A percentile compares a stretch with the other conserved stretches of the same genome.
phyloP scores from a whole-genome alignment of 2,329 filamentous ascomycete genomes.

The Apiospora malaysiana region DNA sequence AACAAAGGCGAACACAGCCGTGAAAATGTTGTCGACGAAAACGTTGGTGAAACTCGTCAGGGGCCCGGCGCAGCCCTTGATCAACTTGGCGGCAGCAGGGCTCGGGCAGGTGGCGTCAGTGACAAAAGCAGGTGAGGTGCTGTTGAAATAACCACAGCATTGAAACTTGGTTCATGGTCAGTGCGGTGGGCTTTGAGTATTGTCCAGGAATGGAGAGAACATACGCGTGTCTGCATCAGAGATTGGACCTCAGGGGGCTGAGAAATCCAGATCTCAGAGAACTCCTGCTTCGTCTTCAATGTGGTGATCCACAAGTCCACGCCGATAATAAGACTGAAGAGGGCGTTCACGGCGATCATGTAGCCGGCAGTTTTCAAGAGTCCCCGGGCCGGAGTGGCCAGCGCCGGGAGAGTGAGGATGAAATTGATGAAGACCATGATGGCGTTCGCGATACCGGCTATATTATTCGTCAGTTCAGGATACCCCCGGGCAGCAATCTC shows the following conservation, averaged over 20 bases:
- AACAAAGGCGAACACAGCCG: constrained; percentile 79
- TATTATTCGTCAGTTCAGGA: constrained; percentile 17
- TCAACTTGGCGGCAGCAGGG: constrained; percentile 71
- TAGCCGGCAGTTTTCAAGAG: constrained; percentile 75
- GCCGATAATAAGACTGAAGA: constrained; percentile 71
- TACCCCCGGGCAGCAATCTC: constrained; percentile 6
- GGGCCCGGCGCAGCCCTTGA: constrained; percentile 71
- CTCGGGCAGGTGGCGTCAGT: constrained; percentile 72
- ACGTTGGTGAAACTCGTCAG: constrained; percentile 73
- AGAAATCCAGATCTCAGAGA: constrained; percentile 64
- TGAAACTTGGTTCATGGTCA: constrained; percentile 59
- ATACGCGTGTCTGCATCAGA: constrained; percentile 72
- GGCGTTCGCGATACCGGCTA: constrained; percentile 74
- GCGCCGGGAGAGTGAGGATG: constrained; percentile 71
- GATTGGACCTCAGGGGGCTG: constrained; percentile 65
- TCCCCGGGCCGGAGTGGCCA: constrained; percentile 69
- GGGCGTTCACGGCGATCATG: constrained; percentile 63
- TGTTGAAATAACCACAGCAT: constrained; percentile 82
- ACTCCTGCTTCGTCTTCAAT: constrained; percentile 67
- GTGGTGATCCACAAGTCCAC: constrained; percentile 77
- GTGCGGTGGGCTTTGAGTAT: neutral
- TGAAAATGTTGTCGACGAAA: constrained; percentile 79
- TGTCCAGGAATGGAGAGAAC: constrained; percentile 32
- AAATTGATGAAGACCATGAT: constrained; percentile 75
- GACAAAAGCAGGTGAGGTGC: constrained; percentile 73